Evolutionary conservation across 768 basidiomycete species (phyloP), one percentile per base, ranked within the genome.

Genomic region (Suillus ampliporus): DNA sequence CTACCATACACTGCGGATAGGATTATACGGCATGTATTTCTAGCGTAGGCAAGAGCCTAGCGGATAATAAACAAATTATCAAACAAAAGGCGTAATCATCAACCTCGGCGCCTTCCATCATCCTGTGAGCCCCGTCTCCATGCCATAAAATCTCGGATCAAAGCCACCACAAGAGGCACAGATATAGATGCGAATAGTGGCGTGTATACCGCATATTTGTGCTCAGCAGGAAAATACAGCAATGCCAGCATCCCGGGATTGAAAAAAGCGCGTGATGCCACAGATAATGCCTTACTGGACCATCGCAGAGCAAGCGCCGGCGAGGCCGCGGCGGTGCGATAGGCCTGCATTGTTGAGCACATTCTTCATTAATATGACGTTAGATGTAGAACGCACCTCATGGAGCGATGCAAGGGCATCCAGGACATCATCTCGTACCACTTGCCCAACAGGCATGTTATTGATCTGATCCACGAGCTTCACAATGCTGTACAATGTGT

Each of bases 161-260:
- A 80, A 1, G 92, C 87, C 3, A 92, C 88, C 11, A 95, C 63
- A 58, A 98, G 74, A 6, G 96, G 95, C 34, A 96, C 89, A 3
- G 92, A 82, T 8, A 95, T 85, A 53, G 94, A 95, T 2, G 94
- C 97, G 73, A 99, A 98, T 38, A 99, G 77, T 0, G 97, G 97
- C 0, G 94, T 90, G 74, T 99, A 99, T 10, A 99, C 94, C 2
- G 96, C 96, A 74, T 95, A 96, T 72, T 92, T 98, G 80, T 99
- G 97, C 72, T 99, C 97, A 21, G 94, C 89, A 23, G 97, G 97
- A 77, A 99, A 99, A 76, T 99, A 99, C 23, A 99, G 82, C 72
- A 98, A 77, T 15, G 94, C 95, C 68, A 99, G 78, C 95, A 99
- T 97, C 21, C 91, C 92, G 0, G 97, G 97, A 74, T 95, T 93